phyloP scores from a whole-genome alignment of 495 filamentous ascomycete genomes.

The Aspergillus baeticus region DNA sequence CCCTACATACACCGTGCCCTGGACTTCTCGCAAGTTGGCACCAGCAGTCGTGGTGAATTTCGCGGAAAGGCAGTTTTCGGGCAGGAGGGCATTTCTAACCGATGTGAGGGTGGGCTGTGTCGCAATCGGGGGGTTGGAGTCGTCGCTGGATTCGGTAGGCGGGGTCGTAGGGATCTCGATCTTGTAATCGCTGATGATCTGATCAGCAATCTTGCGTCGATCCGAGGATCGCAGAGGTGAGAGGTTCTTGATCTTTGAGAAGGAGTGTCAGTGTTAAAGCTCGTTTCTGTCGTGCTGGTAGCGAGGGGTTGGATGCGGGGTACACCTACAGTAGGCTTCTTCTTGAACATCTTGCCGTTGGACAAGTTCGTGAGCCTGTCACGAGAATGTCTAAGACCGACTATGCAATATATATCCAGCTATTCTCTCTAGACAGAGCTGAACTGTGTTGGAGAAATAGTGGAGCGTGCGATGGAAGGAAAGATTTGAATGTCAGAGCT shows the following conservation, averaged over 20 bases:
- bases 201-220: conserved; percentile 66
- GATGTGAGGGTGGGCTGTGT: conserved; percentile 46
- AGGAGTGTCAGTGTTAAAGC: not conserved
- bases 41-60: conserved; percentile 70
- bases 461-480: not conserved
- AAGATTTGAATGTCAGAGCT: conserved; percentile 10
- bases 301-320: conserved; percentile 26
- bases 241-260: conserved; percentile 63
- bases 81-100: conserved; percentile 62
- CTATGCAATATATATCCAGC: not conserved
- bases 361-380: not conserved
- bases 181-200: conserved; percentile 63
- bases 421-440: not conserved
- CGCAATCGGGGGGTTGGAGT: conserved; percentile 33
- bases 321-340: conserved; percentile 64
- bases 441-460: not conserved
- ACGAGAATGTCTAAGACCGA: not conserved
- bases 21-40: conserved; percentile 61
- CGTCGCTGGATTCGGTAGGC: conserved; percentile 35
- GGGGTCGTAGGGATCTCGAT: conserved; percentile 44
- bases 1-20: conserved; percentile 67
- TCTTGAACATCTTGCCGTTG: conserved; percentile 65
- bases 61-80: conserved; percentile 62
- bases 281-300: not conserved
- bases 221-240: conserved; percentile 70